Evolutionary conservation across 2,329 filamentous ascomycete species (phyloP).

Genomic region (Taxawa tesnikishii): DNA sequence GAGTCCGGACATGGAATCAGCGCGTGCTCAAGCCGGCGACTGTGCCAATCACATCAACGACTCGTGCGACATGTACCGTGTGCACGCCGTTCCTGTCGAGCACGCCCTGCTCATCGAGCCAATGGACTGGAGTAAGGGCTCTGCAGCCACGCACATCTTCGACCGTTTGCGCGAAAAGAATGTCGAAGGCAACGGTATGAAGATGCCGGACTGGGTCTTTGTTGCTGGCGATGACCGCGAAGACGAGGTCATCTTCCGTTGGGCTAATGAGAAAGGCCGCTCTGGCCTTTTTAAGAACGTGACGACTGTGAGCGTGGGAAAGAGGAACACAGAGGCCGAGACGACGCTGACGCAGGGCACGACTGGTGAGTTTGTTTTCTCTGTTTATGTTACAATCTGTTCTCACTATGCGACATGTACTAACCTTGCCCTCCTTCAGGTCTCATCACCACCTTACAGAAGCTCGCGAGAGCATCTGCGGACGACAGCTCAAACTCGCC

Average conservation of each 20-base stretch:
- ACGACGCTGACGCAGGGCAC: slow-evolving; percentile 83
- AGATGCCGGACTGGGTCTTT: slow-evolving; percentile 67
- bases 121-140: slow-evolving; percentile 75
- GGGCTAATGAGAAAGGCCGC: slow-evolving; percentile 70
- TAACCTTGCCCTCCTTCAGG: no score
- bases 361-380: slow-evolving; percentile 52
- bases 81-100: slow-evolving; percentile 69
- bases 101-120: slow-evolving; percentile 76
- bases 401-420: no score
- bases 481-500: no score
- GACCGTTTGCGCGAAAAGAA: slow-evolving; percentile 28
- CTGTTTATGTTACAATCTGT: no score
- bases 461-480: no score
- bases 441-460: no score
- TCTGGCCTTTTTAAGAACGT: slow-evolving; percentile 43
- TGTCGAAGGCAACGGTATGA: slow-evolving; percentile 15
- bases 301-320: slow-evolving; percentile 76
- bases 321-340: slow-evolving; percentile 75
- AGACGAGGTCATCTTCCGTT: slow-evolving; percentile 86
- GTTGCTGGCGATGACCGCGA: slow-evolving; percentile 85
- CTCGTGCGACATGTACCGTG: slow-evolving; percentile 68
- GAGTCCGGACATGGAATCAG: slow-evolving; percentile 63
- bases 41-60: slow-evolving; percentile 94
- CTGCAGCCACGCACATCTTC: slow-evolving; percentile 65
- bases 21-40: slow-evolving; percentile 70